A percentile compares a stretch with the other conserved stretches of the same genome.
Conservation (phyloP, 441 rosid species). For the Erysimum cheiri region DNA sequence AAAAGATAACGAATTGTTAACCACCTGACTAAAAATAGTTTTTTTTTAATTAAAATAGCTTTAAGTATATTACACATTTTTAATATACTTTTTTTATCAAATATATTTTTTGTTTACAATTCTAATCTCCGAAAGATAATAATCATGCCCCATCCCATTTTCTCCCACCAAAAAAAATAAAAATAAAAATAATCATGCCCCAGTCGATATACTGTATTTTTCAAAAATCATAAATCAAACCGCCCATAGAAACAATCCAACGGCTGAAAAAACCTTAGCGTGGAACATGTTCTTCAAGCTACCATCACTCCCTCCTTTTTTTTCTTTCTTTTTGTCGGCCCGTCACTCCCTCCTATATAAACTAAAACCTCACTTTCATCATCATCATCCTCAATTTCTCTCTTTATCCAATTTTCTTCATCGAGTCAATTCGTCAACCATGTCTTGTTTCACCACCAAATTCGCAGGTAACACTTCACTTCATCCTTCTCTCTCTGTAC, state of each 20-base stretch:
- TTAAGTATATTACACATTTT: too few species aligned
- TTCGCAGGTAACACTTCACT: neutral
- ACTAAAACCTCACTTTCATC: neutral
- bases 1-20: too few species aligned
- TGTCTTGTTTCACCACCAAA: slow-evolving; percentile 18
- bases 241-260: slow-evolving; percentile 1
- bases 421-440: neutral
- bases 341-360: neutral
- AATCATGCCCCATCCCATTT: too few species aligned
- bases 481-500: neutral
- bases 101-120: too few species aligned
- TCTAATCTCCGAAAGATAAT: too few species aligned
- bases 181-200: too few species aligned
- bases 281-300: neutral
- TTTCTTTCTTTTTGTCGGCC: too few species aligned
- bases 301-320: neutral
- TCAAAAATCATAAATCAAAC: neutral
- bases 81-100: too few species aligned
- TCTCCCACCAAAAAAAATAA: too few species aligned
- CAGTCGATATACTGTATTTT: too few species aligned
- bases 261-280: neutral
- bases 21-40: too few species aligned
- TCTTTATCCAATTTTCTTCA: neutral
- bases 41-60: too few species aligned
- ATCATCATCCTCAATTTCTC: neutral